phyloP scores from a whole-genome alignment of 768 basidiomycete genomes.

The Stropharia rugosoannulata region DNA sequence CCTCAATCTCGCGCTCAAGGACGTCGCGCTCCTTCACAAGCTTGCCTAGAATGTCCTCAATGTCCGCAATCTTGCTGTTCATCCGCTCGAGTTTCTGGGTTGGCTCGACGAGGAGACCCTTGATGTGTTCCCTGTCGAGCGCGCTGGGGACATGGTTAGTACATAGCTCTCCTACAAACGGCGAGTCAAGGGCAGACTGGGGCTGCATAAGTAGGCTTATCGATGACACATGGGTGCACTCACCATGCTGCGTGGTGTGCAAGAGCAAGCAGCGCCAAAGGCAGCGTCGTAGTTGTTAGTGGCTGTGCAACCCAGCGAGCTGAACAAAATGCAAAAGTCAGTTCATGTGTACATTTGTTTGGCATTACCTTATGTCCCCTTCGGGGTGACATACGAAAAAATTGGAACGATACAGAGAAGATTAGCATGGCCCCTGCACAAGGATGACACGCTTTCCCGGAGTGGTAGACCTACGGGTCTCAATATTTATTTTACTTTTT shows the following conservation, averaged over 20 bases:
- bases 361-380: constrained; percentile 54
- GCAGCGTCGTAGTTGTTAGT: too few relatives aligned
- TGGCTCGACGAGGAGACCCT: constrained; percentile 7
- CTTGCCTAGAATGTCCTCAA: constrained; percentile 3
- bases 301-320: constrained; percentile 18
- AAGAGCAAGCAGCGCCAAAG: not conserved
- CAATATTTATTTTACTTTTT: constrained; percentile 45
- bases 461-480: constrained; percentile 72
- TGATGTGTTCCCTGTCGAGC: constrained; percentile 10
- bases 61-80: constrained; percentile 7
- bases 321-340: constrained; percentile 29
- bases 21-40: not conserved
- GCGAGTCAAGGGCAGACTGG: constrained; percentile 45
- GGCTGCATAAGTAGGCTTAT: too few relatives aligned
- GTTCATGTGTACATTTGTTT: not conserved
- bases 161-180: constrained; percentile 10
- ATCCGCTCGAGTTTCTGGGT: not conserved
- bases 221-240: not conserved
- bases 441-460: constrained; percentile 99
- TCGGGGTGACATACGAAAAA: constrained; percentile 96
- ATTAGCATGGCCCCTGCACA: constrained; percentile 99
- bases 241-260: not conserved
- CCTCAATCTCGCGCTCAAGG: constrained; percentile 10
- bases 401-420: constrained; percentile 99
- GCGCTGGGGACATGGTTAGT: constrained; percentile 14